Evolutionary conservation across 768 basidiomycete species (phyloP), one percentile per base, ranked within the genome.

Genomic region (Coprinopsis strossmayeri): DNA sequence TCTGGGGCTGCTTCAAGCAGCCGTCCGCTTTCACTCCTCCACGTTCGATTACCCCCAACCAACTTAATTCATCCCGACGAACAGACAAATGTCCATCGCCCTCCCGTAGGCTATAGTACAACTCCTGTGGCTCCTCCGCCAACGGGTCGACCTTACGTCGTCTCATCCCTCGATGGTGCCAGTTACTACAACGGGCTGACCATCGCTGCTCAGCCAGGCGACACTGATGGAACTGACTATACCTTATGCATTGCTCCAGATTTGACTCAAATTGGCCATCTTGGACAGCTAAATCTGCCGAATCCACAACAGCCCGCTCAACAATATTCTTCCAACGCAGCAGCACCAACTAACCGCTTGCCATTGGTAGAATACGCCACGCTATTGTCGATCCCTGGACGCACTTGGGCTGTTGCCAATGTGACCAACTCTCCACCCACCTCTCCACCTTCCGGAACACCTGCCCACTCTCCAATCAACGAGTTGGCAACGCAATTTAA

Each of bases 401-500:
- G 82, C 54, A 89, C 89, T 5, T 92, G 90, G 88, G 86, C 83
- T 21, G 83, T 91, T 70, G 83, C 84, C 2, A 69, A 76, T 17
- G 71, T 84, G 30, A 69, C 71, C 2, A 68, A 62, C 21, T 54
- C 53, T 17, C 49, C 57, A 2, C 20, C n/a, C 17, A 38, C 60
- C 4, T 47, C 59, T 28, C 60, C 59, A 34, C 70, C 65, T 42
- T 57, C 68, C 13, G 65, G 69, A 20, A 64, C 74, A 9, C 76
- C 81, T 24, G 65, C 70, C 1, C 81, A 84, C 11, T 68, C 76
- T 1, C 66, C 77, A 26, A 81, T 77, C 43, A 92, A 93, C 58
- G 91, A 95, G 66, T 70, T 95, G 34, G 86, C 84, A 0, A 77
- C 79, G 17, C 90, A 94, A 61, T 85, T 87, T 57, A 79, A 78